Evolutionary conservation across 2,329 filamentous ascomycete genomes (phyloP).

Genomic region (Cladosporium phlei): DNA sequence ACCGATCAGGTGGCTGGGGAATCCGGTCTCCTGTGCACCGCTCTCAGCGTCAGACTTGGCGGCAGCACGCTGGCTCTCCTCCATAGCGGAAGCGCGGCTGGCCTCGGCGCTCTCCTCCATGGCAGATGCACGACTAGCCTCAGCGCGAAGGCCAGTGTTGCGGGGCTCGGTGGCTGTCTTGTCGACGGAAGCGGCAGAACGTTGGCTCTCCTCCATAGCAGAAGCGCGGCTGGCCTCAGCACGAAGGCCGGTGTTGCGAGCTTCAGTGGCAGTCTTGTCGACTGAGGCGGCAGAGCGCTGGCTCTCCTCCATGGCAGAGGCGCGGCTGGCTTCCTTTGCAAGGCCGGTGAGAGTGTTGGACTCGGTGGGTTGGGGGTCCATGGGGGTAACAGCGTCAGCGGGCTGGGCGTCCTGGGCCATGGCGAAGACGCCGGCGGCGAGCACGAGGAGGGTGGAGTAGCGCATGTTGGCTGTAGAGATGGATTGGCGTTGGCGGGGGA

Average conservation of each 20-base stretch:
- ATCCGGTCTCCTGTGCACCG: slow-evolving; percentile 6
- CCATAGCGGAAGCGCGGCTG: slow-evolving; percentile 6
- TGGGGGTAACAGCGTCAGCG: not conserved
- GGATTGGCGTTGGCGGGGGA: too few relatives aligned
- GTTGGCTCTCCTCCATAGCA: slow-evolving; percentile 8
- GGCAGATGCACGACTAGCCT: slow-evolving; percentile 1
- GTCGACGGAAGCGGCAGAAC: slow-evolving; percentile 2
- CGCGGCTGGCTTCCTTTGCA: slow-evolving; percentile 7
- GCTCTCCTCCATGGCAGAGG: slow-evolving; percentile 12
- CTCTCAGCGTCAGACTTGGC: slow-evolving; percentile 5
- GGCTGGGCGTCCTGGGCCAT: slow-evolving; percentile 6
- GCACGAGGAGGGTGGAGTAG: slow-evolving; percentile 11
- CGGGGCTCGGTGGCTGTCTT: not conserved
- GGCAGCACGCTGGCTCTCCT: slow-evolving; percentile 10
- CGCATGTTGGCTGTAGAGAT: slow-evolving; percentile 11
- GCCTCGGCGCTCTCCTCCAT: slow-evolving; percentile 8
- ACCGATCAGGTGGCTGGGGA: slow-evolving; percentile 9
- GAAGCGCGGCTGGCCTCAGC: slow-evolving; percentile 8
- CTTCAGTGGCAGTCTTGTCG: slow-evolving; percentile 1
- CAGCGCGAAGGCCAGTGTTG: not conserved
- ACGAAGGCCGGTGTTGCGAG: not conserved
- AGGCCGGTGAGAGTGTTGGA: slow-evolving; percentile 13
- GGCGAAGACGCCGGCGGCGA: slow-evolving; percentile 13
- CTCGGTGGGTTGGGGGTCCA: not conserved
- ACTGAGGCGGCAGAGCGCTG: slow-evolving; percentile 6